These are phyloP conservation scores for Sporormia fimetaria DNA, from an alignment of 495 filamentous ascomycete species.

Conservation along the genomic window DNA sequence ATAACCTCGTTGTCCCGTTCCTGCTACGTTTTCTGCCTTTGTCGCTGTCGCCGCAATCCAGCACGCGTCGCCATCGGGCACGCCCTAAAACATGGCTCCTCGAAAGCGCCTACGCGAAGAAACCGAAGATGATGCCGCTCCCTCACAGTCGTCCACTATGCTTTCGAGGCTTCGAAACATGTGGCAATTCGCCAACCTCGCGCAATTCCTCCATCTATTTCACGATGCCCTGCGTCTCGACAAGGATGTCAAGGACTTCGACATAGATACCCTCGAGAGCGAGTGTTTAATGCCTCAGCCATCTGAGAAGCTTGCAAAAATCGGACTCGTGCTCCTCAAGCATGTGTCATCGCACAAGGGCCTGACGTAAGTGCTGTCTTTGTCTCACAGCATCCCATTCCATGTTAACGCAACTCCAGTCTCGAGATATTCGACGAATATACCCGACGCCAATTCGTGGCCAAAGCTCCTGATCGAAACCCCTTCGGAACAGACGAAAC, in stretches of 20 bases:
- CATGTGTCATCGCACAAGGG: conserved; percentile 88
- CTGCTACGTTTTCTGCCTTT: neutral
- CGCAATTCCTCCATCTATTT: conserved; percentile 86
- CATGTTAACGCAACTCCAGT: conserved; percentile 35
- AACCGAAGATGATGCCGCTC: conserved; percentile 40
- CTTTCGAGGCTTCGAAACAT: conserved; percentile 67
- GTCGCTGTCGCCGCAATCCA: neutral
- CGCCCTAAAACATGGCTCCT: conserved; percentile 38
- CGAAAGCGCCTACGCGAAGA: conserved; percentile 66
- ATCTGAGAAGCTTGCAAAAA: conserved; percentile 62
- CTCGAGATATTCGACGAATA: conserved; percentile 90
- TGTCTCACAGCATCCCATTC: neutral
- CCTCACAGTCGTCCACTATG: conserved; percentile 41
- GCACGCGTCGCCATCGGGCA: conserved; percentile 22
- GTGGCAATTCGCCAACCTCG: conserved; percentile 93
- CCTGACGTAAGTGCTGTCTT: conserved; percentile 62
- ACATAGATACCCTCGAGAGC: conserved; percentile 76
- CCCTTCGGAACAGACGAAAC: conserved; percentile 74
- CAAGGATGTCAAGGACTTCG: conserved; percentile 76
- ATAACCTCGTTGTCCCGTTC: no score
- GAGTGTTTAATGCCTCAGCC: conserved; percentile 69
- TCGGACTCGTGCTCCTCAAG: conserved; percentile 83
- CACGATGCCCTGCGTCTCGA: conserved; percentile 68
- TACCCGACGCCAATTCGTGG: conserved; percentile 76
- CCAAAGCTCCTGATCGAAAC: conserved; percentile 68